Evolutionary conservation across 2,329 filamentous ascomycete genomes (phyloP), one percentile per base, ranked within the genome.

Genomic region (Aspergillus fumigatus): DNA sequence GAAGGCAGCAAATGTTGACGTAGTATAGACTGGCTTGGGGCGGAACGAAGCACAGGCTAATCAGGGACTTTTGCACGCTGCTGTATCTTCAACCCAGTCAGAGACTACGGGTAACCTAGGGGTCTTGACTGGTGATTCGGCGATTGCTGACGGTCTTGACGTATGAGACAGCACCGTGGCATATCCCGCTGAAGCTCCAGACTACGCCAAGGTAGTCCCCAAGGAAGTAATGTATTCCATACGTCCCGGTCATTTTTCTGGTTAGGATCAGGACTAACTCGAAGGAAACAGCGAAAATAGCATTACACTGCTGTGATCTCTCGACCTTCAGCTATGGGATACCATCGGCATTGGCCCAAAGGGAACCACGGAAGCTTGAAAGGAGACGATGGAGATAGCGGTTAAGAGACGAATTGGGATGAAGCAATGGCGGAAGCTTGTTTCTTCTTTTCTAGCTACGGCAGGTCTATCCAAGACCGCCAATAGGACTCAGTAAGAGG

Each of bases 1-100:
- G 52, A 48, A 51, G 55, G 58, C 60, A 61, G 65, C 43, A 70
- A 68, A 70, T 71, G 59, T 67, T 73, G 70, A 72, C 70, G 63
- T 65, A 58, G 67, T 70, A 57, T 66, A 62, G 54, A 54, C 40
- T 48, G 63, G 54, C 48, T 55, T 53, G 53, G 59, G 60, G 59
- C 51, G 53, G 40, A 47, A n/a, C 21, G 45, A 27, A 26, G 19
- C 41, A 4, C 51, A 50, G 19, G n/a, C 43, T 40, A 40, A 56
- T 40, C 45, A 48, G 41, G 41, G 27, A 41, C 27, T n/a, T 27
- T 38, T 25, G 47, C 4, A 43, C 10, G 25, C 43, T 47, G 26
- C 26, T 45, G 48, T 27, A 47, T 49, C 27, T 41, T 38, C 43
- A 19, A 21, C 21, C 32, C 19, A 43, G 35, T 14, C 23, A 54